Base-by-base conservation (phyloP, 225 moss, liverwort and hornwort genomes). In the Sphagnum tenellum region DNA sequence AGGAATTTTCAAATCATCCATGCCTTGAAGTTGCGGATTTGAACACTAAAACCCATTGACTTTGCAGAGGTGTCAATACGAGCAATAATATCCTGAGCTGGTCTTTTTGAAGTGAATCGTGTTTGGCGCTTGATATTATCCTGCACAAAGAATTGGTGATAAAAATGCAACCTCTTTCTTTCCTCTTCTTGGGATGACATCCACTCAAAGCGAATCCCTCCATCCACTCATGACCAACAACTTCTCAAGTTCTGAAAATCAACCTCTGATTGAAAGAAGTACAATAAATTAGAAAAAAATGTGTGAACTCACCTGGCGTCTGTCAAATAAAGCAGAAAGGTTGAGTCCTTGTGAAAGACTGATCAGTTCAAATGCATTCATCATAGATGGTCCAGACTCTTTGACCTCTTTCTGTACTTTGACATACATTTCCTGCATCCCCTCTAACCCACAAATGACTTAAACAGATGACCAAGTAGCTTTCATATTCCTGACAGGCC, bases 281-380 rank as follows among this genome's bases (percentile, higher is more conserved):
- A 29, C 29, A 29, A 29, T 29, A 1, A 29, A 1, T 29, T 29
- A 29, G 29, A 29, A 29, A 29, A 29, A 29, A 29, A 0, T 29
- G n/a, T 29, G 29, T 29, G 44, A 9, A 70, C 74, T 58, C 59
- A 96, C 96, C 96, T 87, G 90, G 48, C 93, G 90, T 65, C 86
- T 79, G 64, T 99, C 98, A 58, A 99, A 99, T 29, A 99, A 82
- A 48, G 92, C 98, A 56, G 98, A 90, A 60, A 99, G 93, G 79
- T 99, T 93, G 45, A 93, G 93, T 49, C 98, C 98, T 77, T 93
- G 93, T 5, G 98, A 90, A 48, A 99, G 84, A 67, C 89, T 89
- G 14, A 99, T 93, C 44, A 99, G 93, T 77, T 99, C 89, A 77
- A 99, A 99, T 46, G 98, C 98, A 74, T 99, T 93, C 98, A 99